Evolutionary conservation across 73 alveolate species (phyloP), one percentile per base, ranked within the genome.

Genomic region (Paramecium caudatum): DNA sequence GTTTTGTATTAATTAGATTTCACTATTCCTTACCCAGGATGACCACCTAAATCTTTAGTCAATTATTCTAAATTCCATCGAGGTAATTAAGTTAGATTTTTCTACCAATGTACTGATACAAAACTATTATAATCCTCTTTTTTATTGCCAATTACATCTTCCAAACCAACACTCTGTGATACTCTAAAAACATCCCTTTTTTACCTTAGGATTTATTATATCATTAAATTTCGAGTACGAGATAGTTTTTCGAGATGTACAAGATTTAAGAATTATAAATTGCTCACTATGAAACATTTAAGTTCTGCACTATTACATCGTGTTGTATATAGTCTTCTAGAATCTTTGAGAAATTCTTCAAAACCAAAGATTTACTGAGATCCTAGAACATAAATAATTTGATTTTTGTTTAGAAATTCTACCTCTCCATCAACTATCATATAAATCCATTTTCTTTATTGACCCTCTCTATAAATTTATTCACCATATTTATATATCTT

Each of bases 61-160:
- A 74, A 6, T 45, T 74, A 74, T 74, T 34, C 61, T 15, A 23
- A 7, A 70, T 70, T 70, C 87, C 87, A 70, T 37, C 87, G 15
- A 0, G 87, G 87, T 13, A 70, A 19, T 34, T 36, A 63, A 21
- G 27, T 16, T 43, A 74, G 32, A 74, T 74, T 47, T 21, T 45
- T 74, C 1, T 30, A 45, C 88, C 88, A 74, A 74, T 74, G 55
- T 41, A 8, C 16, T 15, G 17, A 34, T 3, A 19, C 21, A 39
- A 74, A 41, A 1, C 21, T 15, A 19, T 21, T 25, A 5, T 61
- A 7, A 47, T 47, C 83, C n/a, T 65, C 50, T n/a, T n/a, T n/a
- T n/a, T n/a, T n/a, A n/a, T n/a, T n/a, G n/a, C n/a, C n/a, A n/a
- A n/a, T n/a, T n/a, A n/a, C n/a, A n/a, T n/a, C n/a, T n/a, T n/a